phyloP scores from a whole-genome alignment of 2,329 filamentous ascomycete species.

The Bertia moriformis region DNA sequence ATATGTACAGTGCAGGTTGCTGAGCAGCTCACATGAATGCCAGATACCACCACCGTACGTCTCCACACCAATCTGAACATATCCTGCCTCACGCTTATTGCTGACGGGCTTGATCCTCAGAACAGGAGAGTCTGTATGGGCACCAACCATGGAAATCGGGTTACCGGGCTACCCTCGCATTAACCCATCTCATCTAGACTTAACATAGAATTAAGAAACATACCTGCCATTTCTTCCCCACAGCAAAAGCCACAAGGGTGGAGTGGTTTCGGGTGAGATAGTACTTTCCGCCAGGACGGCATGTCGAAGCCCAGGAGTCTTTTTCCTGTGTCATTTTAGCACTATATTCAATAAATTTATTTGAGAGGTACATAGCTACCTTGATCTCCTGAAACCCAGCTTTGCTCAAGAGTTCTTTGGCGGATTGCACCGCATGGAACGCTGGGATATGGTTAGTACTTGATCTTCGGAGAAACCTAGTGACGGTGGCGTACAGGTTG shows the following conservation, averaged over 20 bases:
- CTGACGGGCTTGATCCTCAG: slow-evolving; percentile 88
- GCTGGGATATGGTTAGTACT: no score
- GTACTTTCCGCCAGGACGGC: slow-evolving; percentile 51
- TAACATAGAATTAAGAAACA: not conserved
- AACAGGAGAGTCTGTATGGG: slow-evolving; percentile 88
- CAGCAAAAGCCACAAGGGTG: slow-evolving; percentile 50
- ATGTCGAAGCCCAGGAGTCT: slow-evolving; percentile 45
- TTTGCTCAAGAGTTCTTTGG: slow-evolving; percentile 40
- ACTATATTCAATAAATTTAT: no score
- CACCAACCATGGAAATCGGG: slow-evolving; percentile 65
- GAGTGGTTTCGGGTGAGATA: slow-evolving; percentile 53
- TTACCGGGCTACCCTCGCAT: slow-evolving; percentile 1
- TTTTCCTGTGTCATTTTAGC: slow-evolving; percentile 40
- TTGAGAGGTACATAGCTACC: no score
- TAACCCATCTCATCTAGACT: not conserved
- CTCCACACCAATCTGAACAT: slow-evolving; percentile 88
- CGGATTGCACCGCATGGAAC: slow-evolving; percentile 52
- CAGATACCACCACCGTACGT: slow-evolving; percentile 93
- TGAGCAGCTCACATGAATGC: slow-evolving; percentile 62
- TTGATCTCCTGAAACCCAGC: slow-evolving; percentile 54
- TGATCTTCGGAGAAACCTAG: no score
- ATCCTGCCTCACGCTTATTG: slow-evolving; percentile 74
- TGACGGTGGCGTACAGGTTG: slow-evolving; percentile 36
- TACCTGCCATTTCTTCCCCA: slow-evolving; percentile 47
- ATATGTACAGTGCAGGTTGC: not conserved